phyloP scores from a whole-genome alignment of 768 basidiomycete genomes.

The Psilocybe sp. region DNA sequence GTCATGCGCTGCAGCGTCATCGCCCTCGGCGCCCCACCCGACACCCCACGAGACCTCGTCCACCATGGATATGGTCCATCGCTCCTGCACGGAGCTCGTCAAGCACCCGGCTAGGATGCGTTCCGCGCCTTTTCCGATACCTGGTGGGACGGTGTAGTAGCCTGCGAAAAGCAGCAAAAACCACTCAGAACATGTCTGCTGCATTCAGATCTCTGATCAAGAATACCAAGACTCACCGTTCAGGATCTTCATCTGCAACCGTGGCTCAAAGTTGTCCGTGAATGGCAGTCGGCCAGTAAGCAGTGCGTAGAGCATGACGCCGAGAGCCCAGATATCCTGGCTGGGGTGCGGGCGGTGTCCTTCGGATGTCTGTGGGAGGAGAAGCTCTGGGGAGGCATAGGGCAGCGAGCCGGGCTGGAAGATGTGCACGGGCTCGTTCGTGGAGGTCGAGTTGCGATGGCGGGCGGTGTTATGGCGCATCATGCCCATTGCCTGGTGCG shows the following conservation, averaged over 20 bases:
- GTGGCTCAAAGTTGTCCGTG: slow-evolving; percentile 84
- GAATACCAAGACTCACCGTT: slow-evolving; percentile 49
- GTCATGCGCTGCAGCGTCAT: slow-evolving; percentile 33
- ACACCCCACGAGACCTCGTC: slow-evolving; percentile 81
- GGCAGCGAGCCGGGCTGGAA: slow-evolving; percentile 84
- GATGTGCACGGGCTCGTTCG: slow-evolving; percentile 20
- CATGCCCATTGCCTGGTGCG: slow-evolving; percentile 29
- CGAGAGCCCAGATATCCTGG: slow-evolving; percentile 96
- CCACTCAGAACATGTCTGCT: slow-evolving; percentile 9
- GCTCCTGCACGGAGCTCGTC: slow-evolving; percentile 50
- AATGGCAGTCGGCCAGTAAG: slow-evolving; percentile 88
- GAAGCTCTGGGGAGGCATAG: slow-evolving; percentile 87
- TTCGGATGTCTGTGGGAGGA: slow-evolving; percentile 52
- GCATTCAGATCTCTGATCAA: slow-evolving; percentile 2
- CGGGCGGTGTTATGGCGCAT: slow-evolving; percentile 43
- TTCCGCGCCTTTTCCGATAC: slow-evolving; percentile 59
- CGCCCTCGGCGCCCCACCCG: slow-evolving; percentile 62
- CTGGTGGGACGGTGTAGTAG: slow-evolving; percentile 54
- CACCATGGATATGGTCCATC: slow-evolving; percentile 83
- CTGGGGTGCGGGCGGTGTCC: slow-evolving; percentile 55
- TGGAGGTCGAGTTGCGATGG: slow-evolving; percentile 45
- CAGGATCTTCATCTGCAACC: slow-evolving; percentile 89
- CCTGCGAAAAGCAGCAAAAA: slow-evolving; percentile 36
- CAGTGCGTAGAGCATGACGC: slow-evolving; percentile 84
- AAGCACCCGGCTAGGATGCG: slow-evolving; percentile 80